These are phyloP conservation scores for Ceratobasidium sp. DNA, from an alignment of 1,284 basidiomycete species.

Conservation along the genomic window DNA sequence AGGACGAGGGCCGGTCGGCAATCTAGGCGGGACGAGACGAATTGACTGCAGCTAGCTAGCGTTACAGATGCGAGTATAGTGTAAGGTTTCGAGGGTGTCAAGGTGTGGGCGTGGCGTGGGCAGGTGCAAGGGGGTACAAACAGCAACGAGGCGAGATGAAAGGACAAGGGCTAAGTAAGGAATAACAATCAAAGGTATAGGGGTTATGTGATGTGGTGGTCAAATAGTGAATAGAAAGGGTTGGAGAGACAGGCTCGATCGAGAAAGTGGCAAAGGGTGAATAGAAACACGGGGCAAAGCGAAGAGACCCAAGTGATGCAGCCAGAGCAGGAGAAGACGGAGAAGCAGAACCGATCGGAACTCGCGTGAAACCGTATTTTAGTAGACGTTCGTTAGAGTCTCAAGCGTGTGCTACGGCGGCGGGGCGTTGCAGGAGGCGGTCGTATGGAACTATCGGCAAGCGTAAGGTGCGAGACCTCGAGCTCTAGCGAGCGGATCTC, in stretches of 20 bases:
- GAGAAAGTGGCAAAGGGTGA: neutral
- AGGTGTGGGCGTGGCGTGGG: neutral
- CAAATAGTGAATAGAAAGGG: conserved; percentile 18
- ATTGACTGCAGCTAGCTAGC: conserved; percentile 44
- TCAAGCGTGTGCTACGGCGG: conserved; percentile 35
- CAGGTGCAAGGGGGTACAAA: conserved; percentile 5
- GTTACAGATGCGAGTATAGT: conserved; percentile 32
- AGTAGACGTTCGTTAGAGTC: conserved; percentile 20
- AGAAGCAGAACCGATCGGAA: neutral
- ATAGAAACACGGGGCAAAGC: conserved; percentile 16
- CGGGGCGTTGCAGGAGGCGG: conserved; percentile 32
- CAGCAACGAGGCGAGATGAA: conserved; percentile 29
- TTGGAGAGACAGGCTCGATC: neutral
- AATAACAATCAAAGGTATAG: conserved; percentile 3
- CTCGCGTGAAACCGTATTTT: neutral
- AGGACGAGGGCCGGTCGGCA: conserved; percentile 1
- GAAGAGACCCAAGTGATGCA: conserved; percentile 15
- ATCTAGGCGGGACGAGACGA: neutral
- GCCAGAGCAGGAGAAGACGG: neutral
- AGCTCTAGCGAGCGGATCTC: conserved; percentile 41
- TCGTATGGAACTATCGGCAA: neutral
- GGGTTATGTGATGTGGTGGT: neutral
- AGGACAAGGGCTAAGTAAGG: neutral
- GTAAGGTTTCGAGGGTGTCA: neutral
- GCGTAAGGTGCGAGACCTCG: conserved; percentile 14